These are phyloP conservation scores for Wickerhamiella azyma DNA, from an alignment of 805 yeast genomes.

Conservation along the genomic window DNA sequence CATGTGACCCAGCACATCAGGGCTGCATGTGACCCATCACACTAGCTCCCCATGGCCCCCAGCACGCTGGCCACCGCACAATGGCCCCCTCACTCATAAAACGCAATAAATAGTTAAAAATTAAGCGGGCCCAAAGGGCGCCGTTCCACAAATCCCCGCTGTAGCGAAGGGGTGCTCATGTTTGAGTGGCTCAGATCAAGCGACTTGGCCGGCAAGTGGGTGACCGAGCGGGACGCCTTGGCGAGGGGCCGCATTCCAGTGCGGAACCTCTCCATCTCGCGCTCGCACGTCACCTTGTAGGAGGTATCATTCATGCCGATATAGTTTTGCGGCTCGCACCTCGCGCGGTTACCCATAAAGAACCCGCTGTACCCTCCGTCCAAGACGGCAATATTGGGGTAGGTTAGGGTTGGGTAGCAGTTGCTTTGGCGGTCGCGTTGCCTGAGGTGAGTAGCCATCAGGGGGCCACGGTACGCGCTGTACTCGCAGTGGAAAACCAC, in stretches of 20 bases:
- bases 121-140: background rate
- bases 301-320: constrained; percentile 67
- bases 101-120: background rate
- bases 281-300: constrained; percentile 36
- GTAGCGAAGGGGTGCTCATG: background rate
- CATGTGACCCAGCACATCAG: no score
- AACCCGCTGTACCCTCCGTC: constrained; percentile 87
- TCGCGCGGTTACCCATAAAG: constrained; percentile 40
- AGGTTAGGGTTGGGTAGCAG: constrained; percentile 67
- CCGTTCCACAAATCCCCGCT: background rate
- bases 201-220: background rate
- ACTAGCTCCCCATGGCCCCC: no score
- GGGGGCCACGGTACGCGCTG: constrained; percentile 85
- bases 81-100: background rate
- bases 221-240: constrained; percentile 8
- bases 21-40: no score
- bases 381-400: constrained; percentile 78
- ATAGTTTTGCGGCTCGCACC: constrained; percentile 67
- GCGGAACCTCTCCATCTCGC: constrained; percentile 40
- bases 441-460: constrained; percentile 76
- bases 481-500: constrained; percentile 91
- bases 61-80: no score
- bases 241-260: constrained; percentile 28
- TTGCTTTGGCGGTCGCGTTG: constrained; percentile 68
- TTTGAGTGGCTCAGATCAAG: background rate